These are phyloP conservation scores for Colletotrichum agaves DNA, from an alignment of 2,329 filamentous ascomycete species.

Conservation along the genomic window DNA sequence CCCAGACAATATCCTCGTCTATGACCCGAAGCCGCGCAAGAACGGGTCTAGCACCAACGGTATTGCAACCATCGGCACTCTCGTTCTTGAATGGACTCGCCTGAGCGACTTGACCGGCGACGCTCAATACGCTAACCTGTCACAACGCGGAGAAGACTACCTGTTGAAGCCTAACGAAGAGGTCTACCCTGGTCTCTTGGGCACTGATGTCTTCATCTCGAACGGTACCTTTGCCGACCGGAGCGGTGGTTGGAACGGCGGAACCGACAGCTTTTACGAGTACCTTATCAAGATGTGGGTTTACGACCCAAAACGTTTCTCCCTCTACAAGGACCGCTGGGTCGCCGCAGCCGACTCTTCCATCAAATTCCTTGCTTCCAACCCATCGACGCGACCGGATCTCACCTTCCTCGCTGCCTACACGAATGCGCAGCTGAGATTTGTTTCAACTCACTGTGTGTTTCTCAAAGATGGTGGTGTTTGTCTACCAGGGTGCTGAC, in stretches of 20 bases:
- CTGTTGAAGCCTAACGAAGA: constrained; percentile 75
- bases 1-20: constrained; percentile 75
- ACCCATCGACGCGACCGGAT: constrained; percentile 65
- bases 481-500: constrained; percentile 39
- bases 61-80: constrained; percentile 79
- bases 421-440: constrained; percentile 55
- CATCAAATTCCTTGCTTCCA: constrained; percentile 78
- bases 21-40: constrained; percentile 61
- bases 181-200: constrained; percentile 82
- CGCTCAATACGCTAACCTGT: constrained; percentile 71
- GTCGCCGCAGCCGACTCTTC: constrained; percentile 78
- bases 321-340: constrained; percentile 78
- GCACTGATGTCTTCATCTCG: constrained; percentile 71
- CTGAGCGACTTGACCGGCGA: constrained; percentile 81
- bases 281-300: constrained; percentile 93
- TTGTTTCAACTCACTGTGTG: constrained; percentile 62
- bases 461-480: constrained; percentile 9
- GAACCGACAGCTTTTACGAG: constrained; percentile 86
- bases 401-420: constrained; percentile 77
- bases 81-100: constrained; percentile 86
- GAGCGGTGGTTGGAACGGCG: constrained; percentile 79
- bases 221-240: constrained; percentile 75
- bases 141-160: constrained; percentile 75
- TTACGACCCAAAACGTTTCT: constrained; percentile 76
- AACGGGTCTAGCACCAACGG: constrained; percentile 70